Conservation (phyloP, 176 grass and related monocot species). For the Cenchrus fungigraminus region DNA sequence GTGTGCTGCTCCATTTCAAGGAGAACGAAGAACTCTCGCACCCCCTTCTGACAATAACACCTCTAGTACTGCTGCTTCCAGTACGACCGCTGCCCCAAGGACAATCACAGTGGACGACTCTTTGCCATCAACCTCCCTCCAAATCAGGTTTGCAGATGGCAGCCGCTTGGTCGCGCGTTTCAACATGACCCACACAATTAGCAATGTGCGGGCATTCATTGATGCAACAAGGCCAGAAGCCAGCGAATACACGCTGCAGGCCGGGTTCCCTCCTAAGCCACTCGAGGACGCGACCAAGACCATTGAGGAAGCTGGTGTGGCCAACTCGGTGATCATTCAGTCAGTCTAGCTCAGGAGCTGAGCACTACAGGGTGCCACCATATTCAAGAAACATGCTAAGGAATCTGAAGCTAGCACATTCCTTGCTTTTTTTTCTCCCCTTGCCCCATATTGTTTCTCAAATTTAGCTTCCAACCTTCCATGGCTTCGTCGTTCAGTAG, state of each 20-base stretch:
- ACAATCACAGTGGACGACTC: slow-evolving; percentile 63
- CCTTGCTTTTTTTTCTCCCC: background rate
- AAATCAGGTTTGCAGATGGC: slow-evolving; percentile 88
- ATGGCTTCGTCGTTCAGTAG: slow-evolving; percentile 5
- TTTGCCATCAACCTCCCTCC: slow-evolving; percentile 83
- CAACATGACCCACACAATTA: slow-evolving; percentile 74
- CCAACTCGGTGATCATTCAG: slow-evolving; percentile 91
- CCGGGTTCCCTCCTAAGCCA: slow-evolving; percentile 77
- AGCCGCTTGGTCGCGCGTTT: slow-evolving; percentile 79
- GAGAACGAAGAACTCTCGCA: slow-evolving; percentile 54
- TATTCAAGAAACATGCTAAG: background rate
- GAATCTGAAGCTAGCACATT: slow-evolving; percentile 31
- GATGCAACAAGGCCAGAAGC: slow-evolving; percentile 67
- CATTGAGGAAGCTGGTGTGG: slow-evolving; percentile 78
- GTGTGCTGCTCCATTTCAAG: slow-evolving; percentile 55
- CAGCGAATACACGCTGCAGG: slow-evolving; percentile 68
- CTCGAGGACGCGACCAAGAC: slow-evolving; percentile 75
- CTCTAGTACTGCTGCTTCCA: slow-evolving; percentile 33
- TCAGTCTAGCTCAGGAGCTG: slow-evolving; percentile 44
- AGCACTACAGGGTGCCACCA: background rate
- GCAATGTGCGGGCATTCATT: slow-evolving; percentile 73
- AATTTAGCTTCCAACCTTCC: slow-evolving; percentile 24
- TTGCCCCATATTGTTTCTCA: background rate
- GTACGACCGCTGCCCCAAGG: slow-evolving; percentile 1
- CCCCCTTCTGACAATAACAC: slow-evolving; percentile 39